Conservation (phyloP, 2,329 filamentous ascomycete genomes). For the Diplodia intermedia region DNA sequence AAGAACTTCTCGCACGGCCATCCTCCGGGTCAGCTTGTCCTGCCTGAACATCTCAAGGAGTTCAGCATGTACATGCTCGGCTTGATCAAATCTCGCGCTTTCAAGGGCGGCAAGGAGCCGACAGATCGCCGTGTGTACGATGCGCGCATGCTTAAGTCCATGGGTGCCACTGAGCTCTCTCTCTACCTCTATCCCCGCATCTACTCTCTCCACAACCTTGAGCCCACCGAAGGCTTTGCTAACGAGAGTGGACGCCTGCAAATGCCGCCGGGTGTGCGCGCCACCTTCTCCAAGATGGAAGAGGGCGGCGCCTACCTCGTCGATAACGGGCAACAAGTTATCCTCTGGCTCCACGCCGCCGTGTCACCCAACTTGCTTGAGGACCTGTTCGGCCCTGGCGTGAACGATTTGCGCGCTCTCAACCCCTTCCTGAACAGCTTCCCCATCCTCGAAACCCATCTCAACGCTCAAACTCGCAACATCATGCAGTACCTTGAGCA, state of each 20-base stretch:
- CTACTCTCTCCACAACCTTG: slow-evolving; percentile 87
- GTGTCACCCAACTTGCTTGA: slow-evolving; percentile 90
- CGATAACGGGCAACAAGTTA: slow-evolving; percentile 90
- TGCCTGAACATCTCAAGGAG: slow-evolving; percentile 95
- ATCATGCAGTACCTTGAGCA: slow-evolving; percentile 85
- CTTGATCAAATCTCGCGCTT: slow-evolving; percentile 86
- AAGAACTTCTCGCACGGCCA: slow-evolving; percentile 89
- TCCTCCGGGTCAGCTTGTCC: slow-evolving; percentile 88
- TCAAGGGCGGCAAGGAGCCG: slow-evolving; percentile 90
- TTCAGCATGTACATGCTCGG: slow-evolving; percentile 96
- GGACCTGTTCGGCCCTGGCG: slow-evolving; percentile 85
- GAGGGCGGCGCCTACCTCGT: slow-evolving; percentile 93
- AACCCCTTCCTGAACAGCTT: slow-evolving; percentile 82
- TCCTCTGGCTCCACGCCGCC: slow-evolving; percentile 91
- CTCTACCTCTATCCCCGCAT: slow-evolving; percentile 96
- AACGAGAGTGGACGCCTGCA: slow-evolving; percentile 87
- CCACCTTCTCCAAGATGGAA: slow-evolving; percentile 87
- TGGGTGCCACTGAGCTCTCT: slow-evolving; percentile 84
- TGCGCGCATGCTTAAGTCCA: slow-evolving; percentile 85
- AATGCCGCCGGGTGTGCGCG: slow-evolving; percentile 79
- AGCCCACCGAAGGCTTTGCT: slow-evolving; percentile 88
- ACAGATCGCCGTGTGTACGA: slow-evolving; percentile 91
- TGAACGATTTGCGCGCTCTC: slow-evolving; percentile 73
- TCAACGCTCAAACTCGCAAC: slow-evolving; percentile 95
- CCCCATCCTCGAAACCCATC: slow-evolving; percentile 85